Evolutionary conservation across 805 yeast species (phyloP).

Genomic region (Saccharomycopsis malanga): DNA sequence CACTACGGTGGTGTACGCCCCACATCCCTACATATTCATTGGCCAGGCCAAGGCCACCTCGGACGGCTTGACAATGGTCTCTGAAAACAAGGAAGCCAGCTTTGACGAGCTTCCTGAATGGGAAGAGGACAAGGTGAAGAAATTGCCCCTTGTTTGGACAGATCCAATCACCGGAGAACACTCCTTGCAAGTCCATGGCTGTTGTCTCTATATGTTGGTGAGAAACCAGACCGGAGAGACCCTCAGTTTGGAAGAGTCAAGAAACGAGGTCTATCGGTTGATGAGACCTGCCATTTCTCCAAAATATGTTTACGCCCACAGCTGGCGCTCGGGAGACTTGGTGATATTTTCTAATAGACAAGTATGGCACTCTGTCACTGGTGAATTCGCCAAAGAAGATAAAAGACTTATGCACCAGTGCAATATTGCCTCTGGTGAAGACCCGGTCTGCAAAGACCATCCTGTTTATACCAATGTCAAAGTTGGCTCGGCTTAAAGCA

Average conservation of each 20-base stretch:
- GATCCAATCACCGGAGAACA: slow-evolving; percentile 80
- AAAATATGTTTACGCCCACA: slow-evolving; percentile 65
- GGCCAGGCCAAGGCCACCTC: slow-evolving; percentile 74
- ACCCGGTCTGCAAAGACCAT: slow-evolving; percentile 40
- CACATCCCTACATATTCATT: slow-evolving; percentile 85
- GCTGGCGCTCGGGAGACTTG: slow-evolving; percentile 78
- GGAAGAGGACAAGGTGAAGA: slow-evolving; percentile 74
- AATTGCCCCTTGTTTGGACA: slow-evolving; percentile 84
- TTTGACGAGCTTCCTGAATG: slow-evolving; percentile 71
- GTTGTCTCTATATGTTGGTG: slow-evolving; percentile 65
- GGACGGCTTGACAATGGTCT: slow-evolving; percentile 81
- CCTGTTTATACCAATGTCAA: slow-evolving; percentile 12
- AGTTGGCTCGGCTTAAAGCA: slow-evolving; percentile 6
- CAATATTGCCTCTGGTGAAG: slow-evolving; percentile 76
- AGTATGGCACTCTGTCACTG: slow-evolving; percentile 88
- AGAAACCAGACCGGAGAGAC: slow-evolving; percentile 49
- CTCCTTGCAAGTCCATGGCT: slow-evolving; percentile 83
- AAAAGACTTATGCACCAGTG: slow-evolving; percentile 89
- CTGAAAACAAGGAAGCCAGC: slow-evolving; percentile 65
- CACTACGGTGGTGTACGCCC: slow-evolving; percentile 83
- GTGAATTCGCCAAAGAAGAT: slow-evolving; percentile 74
- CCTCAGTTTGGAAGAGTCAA: slow-evolving; percentile 63
- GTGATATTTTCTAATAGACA: slow-evolving; percentile 85
- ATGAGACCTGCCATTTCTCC: slow-evolving; percentile 87
- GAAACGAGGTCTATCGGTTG: slow-evolving; percentile 60